phyloP scores from a whole-genome alignment of 2,329 filamentous ascomycete species.

The Periconia digitata region DNA sequence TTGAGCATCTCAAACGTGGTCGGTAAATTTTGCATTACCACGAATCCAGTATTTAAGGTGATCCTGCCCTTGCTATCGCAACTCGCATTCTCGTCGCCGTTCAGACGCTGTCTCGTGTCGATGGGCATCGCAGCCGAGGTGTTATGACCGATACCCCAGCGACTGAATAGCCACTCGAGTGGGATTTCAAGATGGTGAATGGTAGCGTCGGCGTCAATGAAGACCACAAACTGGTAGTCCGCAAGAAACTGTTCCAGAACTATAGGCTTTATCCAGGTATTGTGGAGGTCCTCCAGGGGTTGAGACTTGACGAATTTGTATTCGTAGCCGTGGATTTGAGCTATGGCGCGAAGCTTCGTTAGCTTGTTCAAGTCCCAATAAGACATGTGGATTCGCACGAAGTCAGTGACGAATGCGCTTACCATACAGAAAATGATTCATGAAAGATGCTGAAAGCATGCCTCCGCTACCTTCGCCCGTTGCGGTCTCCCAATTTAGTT shows the following conservation, averaged over 20 bases:
- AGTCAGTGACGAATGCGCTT: background rate
- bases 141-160: constrained; percentile 46
- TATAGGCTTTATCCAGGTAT: constrained; percentile 48
- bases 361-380: background rate
- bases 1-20: constrained; percentile 29
- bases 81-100: constrained; percentile 28
- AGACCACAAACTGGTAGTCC: constrained; percentile 48
- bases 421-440: constrained; percentile 47
- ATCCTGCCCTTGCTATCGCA: constrained; percentile 38
- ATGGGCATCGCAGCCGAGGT: constrained; percentile 47
- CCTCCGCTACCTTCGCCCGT: constrained; percentile 23
- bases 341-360: no score
- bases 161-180: constrained; percentile 54
- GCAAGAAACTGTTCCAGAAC: constrained; percentile 43
- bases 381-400: background rate
- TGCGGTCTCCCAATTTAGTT: constrained; percentile 24
- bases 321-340: constrained; percentile 48
- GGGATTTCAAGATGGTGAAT: constrained; percentile 49
- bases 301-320: constrained; percentile 45
- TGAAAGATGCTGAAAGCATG: constrained; percentile 41
- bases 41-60: constrained; percentile 45
- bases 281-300: constrained; percentile 29
- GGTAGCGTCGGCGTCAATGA: constrained; percentile 51
- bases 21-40: constrained; percentile 38
- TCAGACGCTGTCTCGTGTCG: constrained; percentile 6